phyloP scores from a whole-genome alignment of 2,329 filamentous ascomycete species.

The Drechslera avenae region DNA sequence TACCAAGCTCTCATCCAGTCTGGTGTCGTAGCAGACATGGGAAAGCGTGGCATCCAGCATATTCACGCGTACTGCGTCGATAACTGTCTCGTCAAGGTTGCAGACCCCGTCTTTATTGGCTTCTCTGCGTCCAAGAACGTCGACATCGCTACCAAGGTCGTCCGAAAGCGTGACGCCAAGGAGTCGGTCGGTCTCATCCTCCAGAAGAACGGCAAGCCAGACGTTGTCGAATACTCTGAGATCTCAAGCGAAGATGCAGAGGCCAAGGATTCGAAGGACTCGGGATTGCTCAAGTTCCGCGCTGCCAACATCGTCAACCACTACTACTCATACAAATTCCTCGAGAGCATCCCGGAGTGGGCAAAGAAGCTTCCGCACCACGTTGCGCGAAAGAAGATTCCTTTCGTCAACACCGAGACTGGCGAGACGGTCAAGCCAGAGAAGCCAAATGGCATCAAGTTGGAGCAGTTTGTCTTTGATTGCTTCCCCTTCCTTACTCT shows the following conservation, averaged over 20 bases:
- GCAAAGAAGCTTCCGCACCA: constrained; percentile 88
- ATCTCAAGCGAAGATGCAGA: constrained; percentile 89
- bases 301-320: constrained; percentile 99
- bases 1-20: constrained; percentile 87
- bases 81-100: constrained; percentile 99
- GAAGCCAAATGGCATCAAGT: constrained; percentile 97
- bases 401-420: constrained; percentile 74
- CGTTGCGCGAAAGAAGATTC: constrained; percentile 98
- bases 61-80: constrained; percentile 98
- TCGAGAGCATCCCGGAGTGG: constrained; percentile 89
- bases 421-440: constrained; percentile 86
- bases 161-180: constrained; percentile 94
- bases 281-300: constrained; percentile 87
- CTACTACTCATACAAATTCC: constrained; percentile 95
- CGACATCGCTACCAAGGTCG: constrained; percentile 98
- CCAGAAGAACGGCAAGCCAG: constrained; percentile 92
- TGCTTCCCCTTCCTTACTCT: constrained; percentile 90
- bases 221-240: constrained; percentile 98
- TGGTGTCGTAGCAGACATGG: constrained; percentile 85
- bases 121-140: constrained; percentile 87
- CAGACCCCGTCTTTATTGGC: constrained; percentile 92
- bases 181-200: constrained; percentile 95
- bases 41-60: constrained; percentile 86
- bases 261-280: constrained; percentile 81
- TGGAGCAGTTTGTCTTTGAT: constrained; percentile 99